Base-by-base conservation (phyloP, 768 basidiomycete species). In the Tylopilus sp. region DNA sequence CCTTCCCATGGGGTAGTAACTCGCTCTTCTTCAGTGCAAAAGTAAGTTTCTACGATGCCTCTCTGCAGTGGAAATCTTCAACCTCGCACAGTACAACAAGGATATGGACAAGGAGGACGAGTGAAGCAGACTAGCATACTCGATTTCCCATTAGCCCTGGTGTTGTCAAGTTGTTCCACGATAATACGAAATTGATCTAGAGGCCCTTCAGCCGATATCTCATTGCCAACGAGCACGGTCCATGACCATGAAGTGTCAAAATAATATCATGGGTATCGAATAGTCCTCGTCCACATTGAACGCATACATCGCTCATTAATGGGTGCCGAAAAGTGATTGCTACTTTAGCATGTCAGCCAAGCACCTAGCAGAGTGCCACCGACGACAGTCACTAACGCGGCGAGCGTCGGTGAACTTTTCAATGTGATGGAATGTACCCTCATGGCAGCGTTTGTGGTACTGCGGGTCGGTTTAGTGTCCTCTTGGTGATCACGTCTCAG, bases 1-100 rank as follows among this genome's bases (percentile, higher is more conserved):
- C 90, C 36, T 93, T 79, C 78, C 91, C 91, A 19, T 93, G 91
- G 91, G 91, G 91, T 22, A 71, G 60, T 62, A 93, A 93, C 80
- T 79, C 81, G 14, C 78, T 93, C 17, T 93, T 93, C 78, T 93
- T 80, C 76, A 92, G 90, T 68, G 69, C 83, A 46, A 76, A 81
- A 60, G 90, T 88, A 66, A 42, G 84, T 64, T n/a, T 45, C 11
- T 44, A 19, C n/a, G n/a, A n/a, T 52, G 3, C 34, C 6, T 41
- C n/a, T 19, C 11, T 24, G 38, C 21, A 36, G 19, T 40, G 30
- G 50, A 24, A 37, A 46, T 50, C 45, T 50, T 48, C 55, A 48
- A 49, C 16, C 9, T 49, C 19, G 42, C 28, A 33, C 53, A 89
- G 87, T 71, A 71, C 48, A 86, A 89, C 76, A 87, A 83, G 76